phyloP scores from a whole-genome alignment of 306 rosid species.

The Begonia masoniana region DNA sequence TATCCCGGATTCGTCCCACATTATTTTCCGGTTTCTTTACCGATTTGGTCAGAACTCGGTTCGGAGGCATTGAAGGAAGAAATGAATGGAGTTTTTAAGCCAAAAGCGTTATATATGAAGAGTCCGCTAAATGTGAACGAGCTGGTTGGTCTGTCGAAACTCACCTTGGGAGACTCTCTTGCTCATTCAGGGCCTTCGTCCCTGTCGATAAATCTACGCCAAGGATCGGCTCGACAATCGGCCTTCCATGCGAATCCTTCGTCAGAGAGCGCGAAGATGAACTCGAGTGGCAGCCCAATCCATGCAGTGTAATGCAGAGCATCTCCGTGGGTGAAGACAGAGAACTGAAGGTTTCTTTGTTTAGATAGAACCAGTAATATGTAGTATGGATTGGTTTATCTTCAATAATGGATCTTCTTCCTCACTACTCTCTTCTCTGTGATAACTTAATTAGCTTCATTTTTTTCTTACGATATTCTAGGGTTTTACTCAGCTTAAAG shows the following conservation, averaged over 20 bases:
- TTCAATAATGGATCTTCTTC: slow-evolving; percentile 24
- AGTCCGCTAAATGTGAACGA: slow-evolving; percentile 82
- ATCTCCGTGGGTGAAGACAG: slow-evolving; percentile 15
- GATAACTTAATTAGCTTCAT: no score
- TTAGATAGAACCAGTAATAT: slow-evolving; percentile 26
- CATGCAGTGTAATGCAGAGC: slow-evolving; percentile 49
- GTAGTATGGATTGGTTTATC: slow-evolving; percentile 40
- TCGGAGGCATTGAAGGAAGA: slow-evolving; percentile 43
- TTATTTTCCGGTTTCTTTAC: slow-evolving; percentile 56
- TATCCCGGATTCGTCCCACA: slow-evolving; percentile 72
- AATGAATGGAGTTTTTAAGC: slow-evolving; percentile 73
- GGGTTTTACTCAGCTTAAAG: no score
- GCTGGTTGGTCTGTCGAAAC: slow-evolving; percentile 89
- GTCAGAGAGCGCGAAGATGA: slow-evolving; percentile 44
- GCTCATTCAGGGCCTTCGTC: slow-evolving; percentile 62
- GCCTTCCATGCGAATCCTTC: slow-evolving; percentile 86
- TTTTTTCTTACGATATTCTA: no score
- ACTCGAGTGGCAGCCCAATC: slow-evolving; percentile 55
- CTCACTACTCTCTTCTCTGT: not conserved
- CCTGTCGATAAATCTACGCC: slow-evolving; percentile 52
- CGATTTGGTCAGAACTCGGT: slow-evolving; percentile 60
- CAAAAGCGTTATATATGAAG: slow-evolving; percentile 85
- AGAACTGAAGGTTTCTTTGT: slow-evolving; percentile 10
- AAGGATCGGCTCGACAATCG: slow-evolving; percentile 89
- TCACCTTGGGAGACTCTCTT: slow-evolving; percentile 73